phyloP scores from a whole-genome alignment of 805 yeast species.

The Ogataea nonfermentans region DNA sequence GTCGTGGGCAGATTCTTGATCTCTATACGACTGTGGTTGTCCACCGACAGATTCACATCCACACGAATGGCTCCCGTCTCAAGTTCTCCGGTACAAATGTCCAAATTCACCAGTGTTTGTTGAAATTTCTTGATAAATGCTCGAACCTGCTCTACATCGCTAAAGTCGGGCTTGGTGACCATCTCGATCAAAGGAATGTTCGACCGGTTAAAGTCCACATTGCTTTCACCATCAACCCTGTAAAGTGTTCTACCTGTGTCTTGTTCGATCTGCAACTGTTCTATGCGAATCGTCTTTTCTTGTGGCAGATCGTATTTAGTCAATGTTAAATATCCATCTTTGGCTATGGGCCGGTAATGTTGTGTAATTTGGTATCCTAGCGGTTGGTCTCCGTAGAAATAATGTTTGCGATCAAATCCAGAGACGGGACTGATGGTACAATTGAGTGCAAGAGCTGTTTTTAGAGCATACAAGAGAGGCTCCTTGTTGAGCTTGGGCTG shows the following conservation, averaged over 20 bases:
- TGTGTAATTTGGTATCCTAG: constrained; percentile 95
- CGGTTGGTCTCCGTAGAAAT: constrained; percentile 96
- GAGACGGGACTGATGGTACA: constrained; percentile 55
- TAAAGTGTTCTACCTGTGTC: constrained; percentile 86
- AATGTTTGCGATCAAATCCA: constrained; percentile 89
- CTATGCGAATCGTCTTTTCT: constrained; percentile 54
- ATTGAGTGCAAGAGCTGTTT: constrained; percentile 68
- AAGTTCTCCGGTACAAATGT: constrained; percentile 83
- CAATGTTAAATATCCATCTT: constrained; percentile 57
- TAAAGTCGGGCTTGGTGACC: constrained; percentile 88
- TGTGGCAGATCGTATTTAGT: constrained; percentile 45
- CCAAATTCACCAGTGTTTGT: constrained; percentile 60
- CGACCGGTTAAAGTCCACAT: constrained; percentile 79
- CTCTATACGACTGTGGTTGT: constrained; percentile 73
- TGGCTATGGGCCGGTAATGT: constrained; percentile 75
- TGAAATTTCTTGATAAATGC: constrained; percentile 82
- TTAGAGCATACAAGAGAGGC: constrained; percentile 66
- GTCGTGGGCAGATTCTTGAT: constrained; percentile 86
- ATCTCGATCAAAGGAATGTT: constrained; percentile 86
- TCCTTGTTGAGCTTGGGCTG: constrained; percentile 80
- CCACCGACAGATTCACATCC: constrained; percentile 88
- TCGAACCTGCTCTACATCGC: constrained; percentile 60
- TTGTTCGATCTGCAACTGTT: constrained; percentile 89
- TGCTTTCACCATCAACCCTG: constrained; percentile 37
- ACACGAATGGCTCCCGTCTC: constrained; percentile 95